These are phyloP conservation scores for Rutstroemia sp. DNA, from an alignment of 2,329 filamentous ascomycete species.

Conservation along the genomic window DNA sequence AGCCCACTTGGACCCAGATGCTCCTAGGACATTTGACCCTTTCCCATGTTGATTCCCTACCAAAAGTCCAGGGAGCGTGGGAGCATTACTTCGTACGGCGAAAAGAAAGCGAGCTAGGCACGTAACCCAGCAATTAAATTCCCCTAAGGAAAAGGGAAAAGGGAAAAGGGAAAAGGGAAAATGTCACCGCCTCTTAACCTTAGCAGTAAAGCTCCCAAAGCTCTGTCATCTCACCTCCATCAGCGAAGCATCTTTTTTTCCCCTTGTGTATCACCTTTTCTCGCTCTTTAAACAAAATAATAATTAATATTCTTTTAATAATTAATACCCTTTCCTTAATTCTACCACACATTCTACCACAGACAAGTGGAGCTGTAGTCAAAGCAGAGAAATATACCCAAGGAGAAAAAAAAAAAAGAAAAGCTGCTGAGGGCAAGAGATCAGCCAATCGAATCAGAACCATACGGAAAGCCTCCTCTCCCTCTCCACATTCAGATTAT, in stretches of 20 bases:
- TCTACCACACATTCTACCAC: too few species aligned
- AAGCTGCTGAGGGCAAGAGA: too few species aligned
- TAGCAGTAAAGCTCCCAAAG: neutral
- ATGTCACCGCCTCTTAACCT: constrained; percentile 4
- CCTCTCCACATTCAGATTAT: constrained; percentile 8
- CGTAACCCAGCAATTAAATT: neutral
- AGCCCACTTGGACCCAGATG: neutral
- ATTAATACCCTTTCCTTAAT: too few species aligned
- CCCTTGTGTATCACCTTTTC: too few species aligned
- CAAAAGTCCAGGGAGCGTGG: neutral
- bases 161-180: neutral
- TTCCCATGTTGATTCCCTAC: neutral
- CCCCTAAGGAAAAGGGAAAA: constrained; percentile 1
- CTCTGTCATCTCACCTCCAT: neutral
- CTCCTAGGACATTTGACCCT: too few species aligned
- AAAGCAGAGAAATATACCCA: neutral
- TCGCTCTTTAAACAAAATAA: too few species aligned
- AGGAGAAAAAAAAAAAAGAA: neutral
- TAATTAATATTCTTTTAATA: too few species aligned
- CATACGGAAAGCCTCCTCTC: neutral
- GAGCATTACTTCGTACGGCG: too few species aligned
- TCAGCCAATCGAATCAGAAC: too few species aligned
- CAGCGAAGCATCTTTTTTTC: too few species aligned
- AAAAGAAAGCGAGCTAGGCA: neutral
- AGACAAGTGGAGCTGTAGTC: too few species aligned